phyloP scores from a whole-genome alignment of 2,329 filamentous ascomycete species.

The Microthyrium microscopicum region DNA sequence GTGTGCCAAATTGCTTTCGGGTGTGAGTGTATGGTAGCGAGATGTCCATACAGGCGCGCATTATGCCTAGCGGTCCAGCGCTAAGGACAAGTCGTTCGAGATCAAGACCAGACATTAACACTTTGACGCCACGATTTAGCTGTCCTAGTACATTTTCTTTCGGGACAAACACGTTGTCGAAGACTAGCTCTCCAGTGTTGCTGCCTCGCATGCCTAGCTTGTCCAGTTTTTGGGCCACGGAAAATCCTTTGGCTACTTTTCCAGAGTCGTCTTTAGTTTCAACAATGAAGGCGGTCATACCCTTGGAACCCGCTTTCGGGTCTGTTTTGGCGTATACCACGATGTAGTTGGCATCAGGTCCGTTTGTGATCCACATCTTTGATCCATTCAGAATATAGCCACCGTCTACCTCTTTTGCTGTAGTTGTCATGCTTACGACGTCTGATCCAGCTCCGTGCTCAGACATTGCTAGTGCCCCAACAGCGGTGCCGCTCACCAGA shows the following conservation, averaged over 20 bases:
- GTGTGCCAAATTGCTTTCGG: conserved; percentile 71
- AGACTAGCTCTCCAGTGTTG: conserved; percentile 87
- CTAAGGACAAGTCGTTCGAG: conserved; percentile 84
- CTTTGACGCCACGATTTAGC: conserved; percentile 67
- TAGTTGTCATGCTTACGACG: conserved; percentile 89
- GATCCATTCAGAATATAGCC: conserved; percentile 75
- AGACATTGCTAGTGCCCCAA: conserved; percentile 89
- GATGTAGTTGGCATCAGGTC: conserved; percentile 80
- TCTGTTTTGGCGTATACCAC: conserved; percentile 96
- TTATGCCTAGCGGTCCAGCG: conserved; percentile 74
- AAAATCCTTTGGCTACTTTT: conserved; percentile 55
- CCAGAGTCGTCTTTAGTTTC: conserved; percentile 33
- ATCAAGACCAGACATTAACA: conserved; percentile 92
- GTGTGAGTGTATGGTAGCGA: conserved; percentile 78
- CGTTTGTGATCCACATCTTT: conserved; percentile 99
- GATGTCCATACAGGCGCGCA: conserved; percentile 81
- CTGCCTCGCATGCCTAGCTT: conserved; percentile 97
- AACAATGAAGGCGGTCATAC: conserved; percentile 89
- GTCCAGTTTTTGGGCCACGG: conserved; percentile 77
- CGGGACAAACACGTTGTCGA: conserved; percentile 83
- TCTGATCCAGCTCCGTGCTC: conserved; percentile 84
- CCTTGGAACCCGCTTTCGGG: conserved; percentile 64
- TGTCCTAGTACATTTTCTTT: conserved; percentile 62
- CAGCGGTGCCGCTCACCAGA: conserved; percentile 60
- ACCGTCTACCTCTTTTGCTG: conserved; percentile 63